Evolutionary conservation across 108 stramenopile species (phyloP), one percentile per base, ranked within the genome.

Genomic region (Nannochloropsis salina): DNA sequence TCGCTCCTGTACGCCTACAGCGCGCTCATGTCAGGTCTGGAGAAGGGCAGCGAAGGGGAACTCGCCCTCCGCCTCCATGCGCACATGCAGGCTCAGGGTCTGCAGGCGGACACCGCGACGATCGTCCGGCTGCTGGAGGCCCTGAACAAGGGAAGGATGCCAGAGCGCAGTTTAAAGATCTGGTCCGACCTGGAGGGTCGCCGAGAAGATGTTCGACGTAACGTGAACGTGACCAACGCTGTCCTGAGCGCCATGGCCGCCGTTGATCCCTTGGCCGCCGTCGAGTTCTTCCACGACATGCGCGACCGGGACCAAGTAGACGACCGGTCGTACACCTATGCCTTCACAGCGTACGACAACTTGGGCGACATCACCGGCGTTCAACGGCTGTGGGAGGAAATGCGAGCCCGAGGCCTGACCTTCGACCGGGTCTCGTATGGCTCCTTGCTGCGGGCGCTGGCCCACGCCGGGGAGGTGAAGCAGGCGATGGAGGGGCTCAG

Each of bases 341-440:
- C 61, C n/a, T 74, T 74, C n/a, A n/a, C 61, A 2, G 61, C 61
- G 3, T 74, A 74, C 6, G 61, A 74, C n/a, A 74, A 74, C 61
- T 74, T 74, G 61, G 61, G 61, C 20, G 61, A 74, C n/a, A n/a
- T 74, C 20, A 6, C 61, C 6, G 61, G 61, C 2, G 61, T 74
- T 8, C 61, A n/a, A n/a, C 15, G 61, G 61, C n/a, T 74, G 61
- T 74, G 61, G 61, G n/a, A n/a, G 15, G 61, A 74, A n/a, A 74
- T 74, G 61, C 15, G 61, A n/a, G n/a, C 2, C n/a, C n/a, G 15
- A n/a, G 61, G 61, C 61, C 6, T 74, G 61, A n/a, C 61, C 6
- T 74, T 74, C 6, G 61, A 74, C 61, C 61, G 61, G 61, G 61
- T 74, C 20, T 74, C 61, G 61, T 74, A 74, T 74, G 61, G 61